phyloP scores from a whole-genome alignment of 192 early-diverging fungal species.

The Coemansia sp. region DNA sequence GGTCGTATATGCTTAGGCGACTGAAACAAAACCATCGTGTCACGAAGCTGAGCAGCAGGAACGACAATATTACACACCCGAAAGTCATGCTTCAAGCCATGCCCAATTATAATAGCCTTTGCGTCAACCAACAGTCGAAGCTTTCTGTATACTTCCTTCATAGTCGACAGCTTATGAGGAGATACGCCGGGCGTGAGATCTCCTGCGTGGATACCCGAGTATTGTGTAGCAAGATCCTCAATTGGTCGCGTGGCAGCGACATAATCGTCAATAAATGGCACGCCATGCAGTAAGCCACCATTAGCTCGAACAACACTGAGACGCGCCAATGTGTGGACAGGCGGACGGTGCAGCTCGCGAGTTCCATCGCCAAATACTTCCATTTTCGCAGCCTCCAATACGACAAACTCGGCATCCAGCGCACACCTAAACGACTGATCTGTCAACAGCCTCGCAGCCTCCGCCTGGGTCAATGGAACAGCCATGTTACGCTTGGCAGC shows the following conservation, averaged over 20 bases:
- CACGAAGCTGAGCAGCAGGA: constrained; percentile 82
- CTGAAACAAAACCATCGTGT: constrained; percentile 93
- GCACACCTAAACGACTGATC: constrained; percentile 51
- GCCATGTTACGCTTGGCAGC: constrained; percentile 35
- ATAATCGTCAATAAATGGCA: constrained; percentile 98
- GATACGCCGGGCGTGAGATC: constrained; percentile 78
- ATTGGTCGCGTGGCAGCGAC: constrained; percentile 81
- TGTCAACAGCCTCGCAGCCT: constrained; percentile 26
- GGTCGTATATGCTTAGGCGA: constrained; percentile 27
- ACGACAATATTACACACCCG: constrained; percentile 91
- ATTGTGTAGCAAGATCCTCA: constrained; percentile 90
- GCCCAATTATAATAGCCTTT: constrained; percentile 91
- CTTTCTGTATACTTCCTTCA: constrained; percentile 94
- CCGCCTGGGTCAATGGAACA: constrained; percentile 26
- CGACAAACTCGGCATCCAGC: constrained; percentile 96
- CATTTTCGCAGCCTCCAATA: constrained; percentile 78
- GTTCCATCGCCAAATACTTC: constrained; percentile 94
- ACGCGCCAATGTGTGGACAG: constrained; percentile 78
- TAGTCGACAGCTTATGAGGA: constrained; percentile 76
- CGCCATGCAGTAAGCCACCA: constrained; percentile 63
- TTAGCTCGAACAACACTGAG: constrained; percentile 87
- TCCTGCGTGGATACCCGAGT: constrained; percentile 87
- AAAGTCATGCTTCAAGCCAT: constrained; percentile 94
- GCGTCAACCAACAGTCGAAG: constrained; percentile 87
- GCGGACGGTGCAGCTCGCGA: constrained; percentile 75